Evolutionary conservation across 2,329 filamentous ascomycete genomes (phyloP), one percentile per base, ranked within the genome.

Genomic region (Xylariales sp.): DNA sequence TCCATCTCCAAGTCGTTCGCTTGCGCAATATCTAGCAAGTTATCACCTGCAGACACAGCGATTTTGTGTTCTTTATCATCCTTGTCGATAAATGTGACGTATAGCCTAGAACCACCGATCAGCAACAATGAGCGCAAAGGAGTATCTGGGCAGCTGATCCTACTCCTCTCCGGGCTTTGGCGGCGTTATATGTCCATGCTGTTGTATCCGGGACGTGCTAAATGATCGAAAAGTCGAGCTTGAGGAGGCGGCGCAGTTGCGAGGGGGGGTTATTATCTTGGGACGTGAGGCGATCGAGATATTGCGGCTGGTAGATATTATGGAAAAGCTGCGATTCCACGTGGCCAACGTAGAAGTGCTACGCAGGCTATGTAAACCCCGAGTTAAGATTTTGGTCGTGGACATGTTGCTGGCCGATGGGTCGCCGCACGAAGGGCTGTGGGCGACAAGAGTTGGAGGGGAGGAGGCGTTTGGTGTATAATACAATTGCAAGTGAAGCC

Each of bases 1-100:
- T 99, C 96, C 95, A 99, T 98, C 80, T 99, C 96, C 49, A 99
- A 84, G 77, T 98, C 95, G 80, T 98, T 89, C 53, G 92, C 93
- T 79, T 97, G 95, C 28, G 95, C 96, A 76, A 99, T 95, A 77
- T 98, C 95, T 62, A 99, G 86, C 62, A 99, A 84, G 80, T 99
- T 99, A 81, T 97, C 94, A 57, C 96, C 96, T 74, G 92, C 89
- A 14, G 89, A 85, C 8, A 97, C 95, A 67, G 91, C 89, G 75
- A 97, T 89, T 68, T 91, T 93, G 79, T 93, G 86, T 72, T 90
- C 86, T 36, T 88, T 84, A 58, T 90, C 90, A 23, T 97, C 94
- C 81, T 98, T 97, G 80, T 97, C 94, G 73, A 98, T 87, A 79
- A 98, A 97, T 0, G 94, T 97, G 32, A 99, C 87, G 77, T 92